These are phyloP conservation scores for Boletus mariae DNA, from an alignment of 1,284 basidiomycete genomes.

Conservation along the genomic window DNA sequence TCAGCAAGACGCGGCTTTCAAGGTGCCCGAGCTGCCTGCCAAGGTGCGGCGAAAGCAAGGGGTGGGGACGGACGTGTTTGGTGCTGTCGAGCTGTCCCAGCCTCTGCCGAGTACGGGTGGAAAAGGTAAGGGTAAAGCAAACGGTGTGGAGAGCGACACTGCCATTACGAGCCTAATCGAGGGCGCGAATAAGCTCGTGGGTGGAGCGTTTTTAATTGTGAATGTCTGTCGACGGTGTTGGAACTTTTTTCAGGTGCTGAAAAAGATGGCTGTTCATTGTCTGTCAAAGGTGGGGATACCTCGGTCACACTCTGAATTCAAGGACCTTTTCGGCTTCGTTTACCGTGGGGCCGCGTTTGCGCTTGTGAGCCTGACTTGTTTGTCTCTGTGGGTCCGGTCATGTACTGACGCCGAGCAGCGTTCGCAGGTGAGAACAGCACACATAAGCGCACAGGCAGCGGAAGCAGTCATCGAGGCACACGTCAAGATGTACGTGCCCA, in stretches of 20 bases:
- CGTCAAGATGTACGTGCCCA: slow-evolving; percentile 43
- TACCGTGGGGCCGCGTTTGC: slow-evolving; percentile 56
- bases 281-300: slow-evolving; percentile 43
- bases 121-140: slow-evolving; percentile 28
- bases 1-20: slow-evolving; percentile 36
- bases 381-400: not conserved
- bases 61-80: slow-evolving; percentile 49
- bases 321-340: slow-evolving; percentile 50
- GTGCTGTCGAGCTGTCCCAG: slow-evolving; percentile 29
- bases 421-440: slow-evolving; percentile 34
- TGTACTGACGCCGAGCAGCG: slow-evolving; percentile 33
- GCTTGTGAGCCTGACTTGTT: slow-evolving; percentile 35
- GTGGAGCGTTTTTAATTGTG: slow-evolving; percentile 9
- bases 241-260: slow-evolving; percentile 37
- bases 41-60: slow-evolving; percentile 29
- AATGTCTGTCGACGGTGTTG: not conserved
- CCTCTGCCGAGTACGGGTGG: slow-evolving; percentile 11
- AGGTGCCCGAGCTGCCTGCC: slow-evolving; percentile 46
- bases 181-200: slow-evolving; percentile 42
- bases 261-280: slow-evolving; percentile 38
- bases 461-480: slow-evolving; percentile 43
- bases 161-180: slow-evolving; percentile 29
- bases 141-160: slow-evolving; percentile 1
- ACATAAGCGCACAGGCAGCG: slow-evolving; percentile 29
- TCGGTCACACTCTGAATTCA: slow-evolving; percentile 60